phyloP scores from a whole-genome alignment of 2,329 filamentous ascomycete genomes.

The Sporothrix pallida region DNA sequence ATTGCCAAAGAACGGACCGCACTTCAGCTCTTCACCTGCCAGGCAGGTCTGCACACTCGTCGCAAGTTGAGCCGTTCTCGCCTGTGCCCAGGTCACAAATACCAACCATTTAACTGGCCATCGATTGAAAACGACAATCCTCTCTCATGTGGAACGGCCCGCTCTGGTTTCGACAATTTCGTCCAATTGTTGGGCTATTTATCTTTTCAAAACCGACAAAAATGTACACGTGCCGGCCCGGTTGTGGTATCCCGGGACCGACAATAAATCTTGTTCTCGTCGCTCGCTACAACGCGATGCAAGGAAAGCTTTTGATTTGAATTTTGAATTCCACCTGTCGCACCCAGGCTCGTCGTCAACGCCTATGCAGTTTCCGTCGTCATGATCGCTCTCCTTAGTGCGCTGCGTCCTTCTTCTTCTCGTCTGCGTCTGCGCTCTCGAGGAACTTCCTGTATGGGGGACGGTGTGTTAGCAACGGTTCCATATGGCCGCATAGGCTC shows the following conservation, averaged over 20 bases:
- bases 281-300: neutral
- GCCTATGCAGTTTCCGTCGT: neutral
- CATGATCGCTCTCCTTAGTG: slow-evolving; percentile 31
- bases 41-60: too few species aligned
- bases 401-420: slow-evolving; percentile 46
- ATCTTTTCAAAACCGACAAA: slow-evolving; percentile 25
- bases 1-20: too few species aligned
- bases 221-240: slow-evolving; percentile 26
- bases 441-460: slow-evolving; percentile 52
- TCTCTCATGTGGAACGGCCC: neutral
- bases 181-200: slow-evolving; percentile 29
- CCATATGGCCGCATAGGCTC: too few species aligned
- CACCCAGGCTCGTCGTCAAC: neutral
- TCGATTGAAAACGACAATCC: neutral
- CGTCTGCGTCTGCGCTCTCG: slow-evolving; percentile 50
- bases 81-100: too few species aligned
- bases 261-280: neutral
- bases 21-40: too few species aligned
- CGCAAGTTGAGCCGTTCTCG: too few species aligned
- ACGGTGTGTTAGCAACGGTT: slow-evolving; percentile 30
- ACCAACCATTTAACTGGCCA: neutral
- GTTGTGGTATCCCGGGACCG: neutral
- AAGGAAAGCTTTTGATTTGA: neutral
- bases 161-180: neutral
- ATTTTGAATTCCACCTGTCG: neutral